phyloP scores from a whole-genome alignment of 805 yeast genomes.

The Saturnispora sekii region DNA sequence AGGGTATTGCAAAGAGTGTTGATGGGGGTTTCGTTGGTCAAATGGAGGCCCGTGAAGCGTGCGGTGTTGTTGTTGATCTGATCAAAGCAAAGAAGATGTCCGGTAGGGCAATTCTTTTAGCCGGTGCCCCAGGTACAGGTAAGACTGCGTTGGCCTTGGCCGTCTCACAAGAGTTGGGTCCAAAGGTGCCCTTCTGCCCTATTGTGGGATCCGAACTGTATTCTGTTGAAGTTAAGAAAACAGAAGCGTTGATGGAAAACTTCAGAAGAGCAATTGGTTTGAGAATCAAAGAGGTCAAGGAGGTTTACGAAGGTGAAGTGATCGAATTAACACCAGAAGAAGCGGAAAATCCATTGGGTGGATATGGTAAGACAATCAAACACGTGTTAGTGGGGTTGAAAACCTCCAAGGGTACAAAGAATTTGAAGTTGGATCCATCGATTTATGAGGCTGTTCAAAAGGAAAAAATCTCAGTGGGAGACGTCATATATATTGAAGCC shows the following conservation, averaged over 20 bases:
- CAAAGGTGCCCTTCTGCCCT: constrained; percentile 89
- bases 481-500: constrained; percentile 90
- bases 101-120: constrained; percentile 89
- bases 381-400: constrained; percentile 93
- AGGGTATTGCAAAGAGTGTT: constrained; percentile 69
- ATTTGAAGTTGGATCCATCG: constrained; percentile 97
- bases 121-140: constrained; percentile 99
- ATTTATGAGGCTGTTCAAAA: constrained; percentile 90
- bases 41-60: constrained; percentile 81
- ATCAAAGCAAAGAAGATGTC: constrained; percentile 92
- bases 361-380: constrained; percentile 49
- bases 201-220: constrained; percentile 91
- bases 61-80: constrained; percentile 88
- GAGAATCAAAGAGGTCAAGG: constrained; percentile 93
- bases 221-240: constrained; percentile 85
- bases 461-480: constrained; percentile 96
- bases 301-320: constrained; percentile 96
- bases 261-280: constrained; percentile 94
- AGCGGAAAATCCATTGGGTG: constrained; percentile 94
- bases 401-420: constrained; percentile 95
- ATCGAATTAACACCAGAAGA: constrained; percentile 80
- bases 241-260: constrained; percentile 94
- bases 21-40: constrained; percentile 98
- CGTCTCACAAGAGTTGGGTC: constrained; percentile 58
- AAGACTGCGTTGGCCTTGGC: constrained; percentile 98